A percentile compares a stretch with the other conserved stretches of the same genome.
phyloP scores from a whole-genome alignment of 2,329 filamentous ascomycete species.

The Botryotinia narcissicola region DNA sequence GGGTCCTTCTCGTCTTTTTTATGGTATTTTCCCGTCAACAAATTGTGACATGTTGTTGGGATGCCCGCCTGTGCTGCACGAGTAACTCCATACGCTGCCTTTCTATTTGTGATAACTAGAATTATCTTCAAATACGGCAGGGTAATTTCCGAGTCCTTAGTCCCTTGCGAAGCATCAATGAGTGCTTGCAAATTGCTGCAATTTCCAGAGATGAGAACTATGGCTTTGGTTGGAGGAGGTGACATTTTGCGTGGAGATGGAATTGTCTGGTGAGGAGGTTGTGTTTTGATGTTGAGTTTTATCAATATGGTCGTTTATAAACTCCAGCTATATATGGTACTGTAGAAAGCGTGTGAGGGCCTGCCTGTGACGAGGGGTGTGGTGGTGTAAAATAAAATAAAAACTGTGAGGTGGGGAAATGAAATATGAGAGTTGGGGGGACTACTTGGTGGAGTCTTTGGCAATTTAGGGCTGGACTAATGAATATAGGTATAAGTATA shows the following conservation, averaged over 20 bases:
- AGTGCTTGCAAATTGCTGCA: constrained; percentile 72
- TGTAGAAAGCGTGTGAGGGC: background rate
- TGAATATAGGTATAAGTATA: too few species aligned
- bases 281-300: background rate
- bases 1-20: constrained; percentile 41
- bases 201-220: constrained; percentile 63
- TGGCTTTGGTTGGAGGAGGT: constrained; percentile 42
- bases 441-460: background rate
- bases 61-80: constrained; percentile 59
- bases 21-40: constrained; percentile 51
- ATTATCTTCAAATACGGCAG: constrained; percentile 49
- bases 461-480: constrained; percentile 5
- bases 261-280: background rate
- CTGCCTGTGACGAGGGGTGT: too few species aligned
- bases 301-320: background rate
- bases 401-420: constrained; percentile 3
- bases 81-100: constrained; percentile 61
- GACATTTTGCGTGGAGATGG: background rate
- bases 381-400: background rate
- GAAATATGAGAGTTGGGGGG: background rate
- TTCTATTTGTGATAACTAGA: constrained; percentile 65
- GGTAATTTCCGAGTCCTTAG: constrained; percentile 40
- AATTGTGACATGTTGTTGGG: constrained; percentile 64
- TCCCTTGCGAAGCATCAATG: constrained; percentile 41
- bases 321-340: background rate